phyloP scores from a whole-genome alignment of 371 early-diverging fungal genomes.

The Rhizopus arrhizus region DNA sequence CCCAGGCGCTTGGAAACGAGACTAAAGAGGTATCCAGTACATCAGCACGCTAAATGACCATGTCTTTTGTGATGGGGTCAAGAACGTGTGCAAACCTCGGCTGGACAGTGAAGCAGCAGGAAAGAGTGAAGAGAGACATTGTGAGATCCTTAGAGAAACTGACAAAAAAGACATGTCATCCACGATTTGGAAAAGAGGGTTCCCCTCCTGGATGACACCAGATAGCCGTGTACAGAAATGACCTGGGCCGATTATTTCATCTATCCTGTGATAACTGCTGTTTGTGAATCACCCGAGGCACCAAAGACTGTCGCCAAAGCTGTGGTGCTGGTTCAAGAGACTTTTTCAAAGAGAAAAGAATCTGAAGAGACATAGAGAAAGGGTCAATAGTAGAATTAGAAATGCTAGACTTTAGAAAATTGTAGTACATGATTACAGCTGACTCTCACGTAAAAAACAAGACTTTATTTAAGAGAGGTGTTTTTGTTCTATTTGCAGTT shows the following conservation, averaged over 20 bases:
- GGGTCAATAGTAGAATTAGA: conserved; percentile 34
- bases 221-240: conserved; percentile 21
- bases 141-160: conserved; percentile 7
- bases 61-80: conserved; percentile 31
- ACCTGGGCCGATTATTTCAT: conserved; percentile 45
- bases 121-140: conserved; percentile 25
- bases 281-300: conserved; percentile 30
- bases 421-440: too few relatives aligned
- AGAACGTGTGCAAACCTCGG: conserved; percentile 32
- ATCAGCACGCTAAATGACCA: conserved; percentile 35
- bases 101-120: conserved; percentile 22
- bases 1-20: conserved; percentile 22
- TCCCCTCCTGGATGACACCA: not conserved
- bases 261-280: conserved; percentile 38
- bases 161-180: conserved; percentile 12
- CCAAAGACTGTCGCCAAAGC: not conserved
- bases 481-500: not conserved
- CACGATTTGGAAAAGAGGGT: conserved; percentile 5
- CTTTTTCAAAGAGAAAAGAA: conserved; percentile 26
- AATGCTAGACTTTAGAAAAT: not conserved
- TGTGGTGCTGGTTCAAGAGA: too few relatives aligned
- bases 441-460: too few relatives aligned
- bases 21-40: conserved; percentile 26
- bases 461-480: not conserved
- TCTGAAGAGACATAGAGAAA: conserved; percentile 21